phyloP scores from a whole-genome alignment of 164 flowering plant species.

The Kingdonia uniflora region DNA sequence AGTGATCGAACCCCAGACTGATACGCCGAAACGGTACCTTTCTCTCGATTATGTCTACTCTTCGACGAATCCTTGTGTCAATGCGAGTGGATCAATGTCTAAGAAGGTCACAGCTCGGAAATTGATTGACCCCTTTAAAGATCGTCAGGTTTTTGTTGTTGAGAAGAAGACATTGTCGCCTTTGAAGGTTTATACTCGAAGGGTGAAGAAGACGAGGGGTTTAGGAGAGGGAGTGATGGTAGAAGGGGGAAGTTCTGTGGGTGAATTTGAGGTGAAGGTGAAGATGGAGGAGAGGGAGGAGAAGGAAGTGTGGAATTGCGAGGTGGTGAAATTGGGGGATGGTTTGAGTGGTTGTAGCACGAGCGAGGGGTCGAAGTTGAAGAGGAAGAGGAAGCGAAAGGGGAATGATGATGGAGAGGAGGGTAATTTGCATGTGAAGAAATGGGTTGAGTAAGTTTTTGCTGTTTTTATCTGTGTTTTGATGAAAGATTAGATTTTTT shows the following conservation, averaged over 20 bases:
- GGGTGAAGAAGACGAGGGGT: conserved; percentile 22
- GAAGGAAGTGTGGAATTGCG: neutral
- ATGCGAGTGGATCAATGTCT: conserved; percentile 48
- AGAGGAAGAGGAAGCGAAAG: conserved; percentile 15
- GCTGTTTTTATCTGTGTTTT: neutral
- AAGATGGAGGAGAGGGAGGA: neutral
- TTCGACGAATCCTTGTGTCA: conserved; percentile 40
- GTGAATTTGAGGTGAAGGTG: neutral
- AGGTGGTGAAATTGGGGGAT: neutral
- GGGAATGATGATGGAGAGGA: conserved; percentile 9
- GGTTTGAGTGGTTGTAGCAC: conserved; percentile 4
- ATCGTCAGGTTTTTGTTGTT: neutral
- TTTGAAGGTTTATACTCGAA: conserved; percentile 38
- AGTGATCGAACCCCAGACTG: conserved; percentile 23
- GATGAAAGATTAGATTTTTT: neutral
- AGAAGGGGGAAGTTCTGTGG: neutral
- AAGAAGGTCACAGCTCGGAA: conserved; percentile 65
- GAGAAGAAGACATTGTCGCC: neutral
- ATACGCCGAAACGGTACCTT: conserved; percentile 49
- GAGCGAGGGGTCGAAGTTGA: conserved; percentile 10
- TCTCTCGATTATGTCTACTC: conserved; percentile 68
- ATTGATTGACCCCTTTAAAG: conserved; percentile 15
- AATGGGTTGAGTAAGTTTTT: conserved; percentile 66
- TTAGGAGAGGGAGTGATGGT: conserved; percentile 13
- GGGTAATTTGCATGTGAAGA: conserved; percentile 18